Evolutionary conservation across 2,329 filamentous ascomycete genomes (phyloP), one percentile per base, ranked within the genome.

Genomic region (Corniculantispora saksenae): DNA sequence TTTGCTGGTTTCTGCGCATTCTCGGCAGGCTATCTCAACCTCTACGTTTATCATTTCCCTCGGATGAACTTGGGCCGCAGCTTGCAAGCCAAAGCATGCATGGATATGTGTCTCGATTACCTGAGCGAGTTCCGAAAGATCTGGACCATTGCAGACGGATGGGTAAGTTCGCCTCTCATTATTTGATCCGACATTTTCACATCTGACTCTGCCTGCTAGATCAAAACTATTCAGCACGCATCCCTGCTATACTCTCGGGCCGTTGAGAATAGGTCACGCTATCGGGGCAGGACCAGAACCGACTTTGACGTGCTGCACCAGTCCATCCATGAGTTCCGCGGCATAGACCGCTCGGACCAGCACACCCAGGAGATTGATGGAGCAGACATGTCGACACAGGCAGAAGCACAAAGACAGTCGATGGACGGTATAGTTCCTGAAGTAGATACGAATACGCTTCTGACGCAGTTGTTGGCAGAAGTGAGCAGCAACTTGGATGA

Each of bases 1-100:
- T 82, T 81, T 62, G 74, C 78, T 0, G 80, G 79, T 0, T 81
- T 82, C n/a, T 82, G 80, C 61, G 77, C 77, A 2, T 82, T 82
- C 45, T 81, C 80, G 0, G 79, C 80, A 0, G 78, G 77, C 1
- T 79, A 78, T 4, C 73, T 81, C 57, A 81, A 80, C 29, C 66
- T 79, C 0, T 82, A 82, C 64, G 72, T 78, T 2, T 72, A 71
- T 3, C 61, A 70, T 4, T 82, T 81, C 29, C 80, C 80, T 0
- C 71, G 71, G 2, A 82, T 82, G 75, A 81, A 81, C 65, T 67
- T 78, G 1, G 70, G 72, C 1, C 68, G 75, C 15, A 78, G 75
- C 57, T 67, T 67, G 1, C 63, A 59, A 6, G 69, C 72, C 3
- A 66, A 69, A 17, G 66, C 68, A 51, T 63, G 65, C 21, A 66